A percentile compares a stretch with the other conserved stretches of the same genome.
Evolutionary conservation across 129 eudicot genomes (phyloP).

Genomic region (Logfia minima): DNA sequence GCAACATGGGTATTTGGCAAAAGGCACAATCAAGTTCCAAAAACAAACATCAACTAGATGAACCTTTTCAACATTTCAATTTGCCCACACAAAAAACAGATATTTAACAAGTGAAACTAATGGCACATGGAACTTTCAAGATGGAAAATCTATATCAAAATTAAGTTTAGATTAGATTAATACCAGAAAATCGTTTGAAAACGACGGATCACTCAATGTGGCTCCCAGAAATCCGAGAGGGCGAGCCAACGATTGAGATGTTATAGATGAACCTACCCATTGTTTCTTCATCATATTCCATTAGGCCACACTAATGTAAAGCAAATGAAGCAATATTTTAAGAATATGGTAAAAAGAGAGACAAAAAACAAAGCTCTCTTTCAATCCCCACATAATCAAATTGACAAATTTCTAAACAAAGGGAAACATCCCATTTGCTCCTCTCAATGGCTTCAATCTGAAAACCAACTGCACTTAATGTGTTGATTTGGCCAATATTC

Average conservation of each 20-base stretch:
- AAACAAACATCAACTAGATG: constrained; percentile 35
- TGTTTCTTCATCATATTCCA: constrained; percentile 45
- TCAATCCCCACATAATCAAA: constrained; percentile 42
- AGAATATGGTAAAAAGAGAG: constrained; percentile 32
- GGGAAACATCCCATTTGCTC: constrained; percentile 39
- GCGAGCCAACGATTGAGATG: constrained; percentile 46
- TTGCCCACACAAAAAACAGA: constrained; percentile 21
- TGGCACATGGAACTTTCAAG: constrained; percentile 39
- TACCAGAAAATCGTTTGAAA: constrained; percentile 37
- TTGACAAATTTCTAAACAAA: constrained; percentile 44
- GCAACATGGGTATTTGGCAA: constrained; percentile 34
- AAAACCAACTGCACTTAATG: constrained; percentile 23
- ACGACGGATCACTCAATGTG: constrained; percentile 42
- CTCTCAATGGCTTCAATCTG: constrained; percentile 30
- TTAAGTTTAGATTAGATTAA: constrained; percentile 17
- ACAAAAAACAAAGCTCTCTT: constrained; percentile 34
- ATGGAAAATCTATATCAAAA: neutral
- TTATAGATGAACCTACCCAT: constrained; percentile 35
- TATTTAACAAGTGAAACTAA: constrained; percentile 23
- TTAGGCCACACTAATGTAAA: constrained; percentile 41
- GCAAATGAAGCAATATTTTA: constrained; percentile 34
- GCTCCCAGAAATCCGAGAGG: constrained; percentile 44
- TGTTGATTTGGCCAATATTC: constrained; percentile 22
- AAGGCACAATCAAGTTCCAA: constrained; percentile 31
- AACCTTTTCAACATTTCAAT: constrained; percentile 28